Base-by-base conservation (phyloP, 2,329 filamentous ascomycete genomes). In the Xylogone sp. region DNA sequence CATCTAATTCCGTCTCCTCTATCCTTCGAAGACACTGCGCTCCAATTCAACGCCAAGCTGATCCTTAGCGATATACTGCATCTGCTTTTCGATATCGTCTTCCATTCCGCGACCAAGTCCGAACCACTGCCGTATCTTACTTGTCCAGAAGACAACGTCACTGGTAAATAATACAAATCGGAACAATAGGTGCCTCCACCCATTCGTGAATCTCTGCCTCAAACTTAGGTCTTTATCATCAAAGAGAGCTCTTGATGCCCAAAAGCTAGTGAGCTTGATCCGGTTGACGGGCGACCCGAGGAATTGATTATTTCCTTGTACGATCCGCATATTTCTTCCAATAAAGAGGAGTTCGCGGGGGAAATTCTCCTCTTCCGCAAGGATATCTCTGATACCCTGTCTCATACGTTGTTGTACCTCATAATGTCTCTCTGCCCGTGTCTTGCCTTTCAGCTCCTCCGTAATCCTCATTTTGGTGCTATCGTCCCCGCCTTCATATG, bases 261-360 rank as follows among this genome's bases (percentile, higher is more conserved):
- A 97, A 52, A 84, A 78, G 20, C 92, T 92, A 56, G 94, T 97
- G 67, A 96, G 91, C 73, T 97, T 97, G 69, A 97, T 83, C 1
- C 94, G 78, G 69, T 96, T 92, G 10, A 89, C 86, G 0, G 86
- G 86, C 0, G 78, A 82, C n/a, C 86, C 86, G 1, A 89, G 75
- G 68, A 83, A 87, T 56, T 88, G 85, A 59, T 88, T 88, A 64
- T 88, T 88, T 0, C 81, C 85, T 62, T 88, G 85, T 2, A 89
- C 85, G 57, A 90, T 89, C 18, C 86, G 77, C 65, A 89, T 74
- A 57, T 88, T 89, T 12, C 86, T 77, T 2, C 84, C 86, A 55
- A 89, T 86, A 70, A 89, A 89, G 56, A 89, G 81, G 22, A 89
- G 77, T 60, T 88, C 85, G 27, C 78, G 78, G 0, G 86, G 86